These are phyloP conservation scores for Spergularia azorica DNA, from an alignment of 179 eudicot species.

Conservation along the genomic window DNA sequence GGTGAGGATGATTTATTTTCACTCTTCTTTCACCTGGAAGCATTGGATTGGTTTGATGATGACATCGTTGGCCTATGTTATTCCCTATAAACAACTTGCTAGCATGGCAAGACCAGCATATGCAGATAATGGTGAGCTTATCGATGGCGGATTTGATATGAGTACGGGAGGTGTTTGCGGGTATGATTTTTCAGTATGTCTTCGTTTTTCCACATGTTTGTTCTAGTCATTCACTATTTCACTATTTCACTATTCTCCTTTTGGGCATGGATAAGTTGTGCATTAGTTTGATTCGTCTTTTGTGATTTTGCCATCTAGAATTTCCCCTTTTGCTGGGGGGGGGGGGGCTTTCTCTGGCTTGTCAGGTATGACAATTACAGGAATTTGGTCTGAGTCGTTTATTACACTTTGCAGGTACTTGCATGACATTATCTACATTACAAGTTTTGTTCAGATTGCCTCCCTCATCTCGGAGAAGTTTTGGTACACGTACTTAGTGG, in stretches of 20 bases:
- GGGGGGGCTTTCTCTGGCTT: background rate
- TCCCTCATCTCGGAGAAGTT: constrained; percentile 86
- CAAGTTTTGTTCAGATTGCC: constrained; percentile 71
- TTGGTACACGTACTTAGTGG: constrained; percentile 88
- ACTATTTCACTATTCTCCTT: background rate
- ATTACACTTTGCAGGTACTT: constrained; percentile 61
- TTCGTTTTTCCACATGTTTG: background rate
- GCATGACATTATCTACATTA: constrained; percentile 86
- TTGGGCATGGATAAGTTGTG: background rate
- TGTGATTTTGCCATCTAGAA: constrained; percentile 9
- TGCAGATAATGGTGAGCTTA: constrained; percentile 66
- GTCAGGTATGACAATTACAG: background rate
- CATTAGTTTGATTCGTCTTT: background rate
- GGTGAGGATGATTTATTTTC: constrained; percentile 57
- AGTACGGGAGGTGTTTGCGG: constrained; percentile 84
- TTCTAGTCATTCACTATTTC: background rate
- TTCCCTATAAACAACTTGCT: constrained; percentile 82
- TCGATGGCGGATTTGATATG: constrained; percentile 97
- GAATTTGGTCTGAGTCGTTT: background rate
- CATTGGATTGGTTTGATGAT: constrained; percentile 67
- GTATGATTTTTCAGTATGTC: constrained; percentile 41
- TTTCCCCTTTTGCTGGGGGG: background rate
- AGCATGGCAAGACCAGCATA: constrained; percentile 80
- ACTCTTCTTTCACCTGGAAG: constrained; percentile 76
- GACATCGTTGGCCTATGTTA: constrained; percentile 58